A percentile compares a stretch with the other conserved stretches of the same genome.
phyloP scores from a whole-genome alignment of 306 rosid species.

The Quercus alba region DNA sequence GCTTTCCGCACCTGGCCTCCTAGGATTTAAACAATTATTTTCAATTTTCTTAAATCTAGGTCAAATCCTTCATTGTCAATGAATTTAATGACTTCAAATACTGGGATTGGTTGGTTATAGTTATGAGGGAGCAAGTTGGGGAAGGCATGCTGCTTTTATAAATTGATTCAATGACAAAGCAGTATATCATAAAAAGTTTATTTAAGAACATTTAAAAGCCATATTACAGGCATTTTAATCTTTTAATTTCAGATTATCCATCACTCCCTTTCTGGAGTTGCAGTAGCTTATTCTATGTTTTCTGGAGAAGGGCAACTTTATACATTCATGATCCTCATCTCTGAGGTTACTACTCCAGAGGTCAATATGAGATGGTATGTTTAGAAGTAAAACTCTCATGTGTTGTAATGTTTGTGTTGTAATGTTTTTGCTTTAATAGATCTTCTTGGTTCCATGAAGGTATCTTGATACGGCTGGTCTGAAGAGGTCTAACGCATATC shows the following conservation, averaged over 20 bases:
- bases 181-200: background rate
- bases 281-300: constrained; percentile 83
- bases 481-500: constrained; percentile 79
- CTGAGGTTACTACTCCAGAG: constrained; percentile 96
- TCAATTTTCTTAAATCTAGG: background rate
- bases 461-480: constrained; percentile 91
- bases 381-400: background rate
- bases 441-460: constrained; percentile 49
- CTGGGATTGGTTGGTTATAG: background rate
- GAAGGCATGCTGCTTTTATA: background rate
- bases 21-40: background rate
- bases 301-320: constrained; percentile 92
- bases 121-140: background rate
- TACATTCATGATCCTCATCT: constrained; percentile 87
- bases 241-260: constrained; percentile 67
- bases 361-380: constrained; percentile 96
- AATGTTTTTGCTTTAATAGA: constrained; percentile 9
- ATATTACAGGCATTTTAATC: background rate
- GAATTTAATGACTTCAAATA: background rate
- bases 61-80: background rate
- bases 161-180: background rate
- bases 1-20: background rate
- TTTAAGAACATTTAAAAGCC: background rate
- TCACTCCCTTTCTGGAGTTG: constrained; percentile 72
- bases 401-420: background rate